Evolutionary conservation across 345 rosid genomes (phyloP).

Genomic region (Lepidium africanum): DNA sequence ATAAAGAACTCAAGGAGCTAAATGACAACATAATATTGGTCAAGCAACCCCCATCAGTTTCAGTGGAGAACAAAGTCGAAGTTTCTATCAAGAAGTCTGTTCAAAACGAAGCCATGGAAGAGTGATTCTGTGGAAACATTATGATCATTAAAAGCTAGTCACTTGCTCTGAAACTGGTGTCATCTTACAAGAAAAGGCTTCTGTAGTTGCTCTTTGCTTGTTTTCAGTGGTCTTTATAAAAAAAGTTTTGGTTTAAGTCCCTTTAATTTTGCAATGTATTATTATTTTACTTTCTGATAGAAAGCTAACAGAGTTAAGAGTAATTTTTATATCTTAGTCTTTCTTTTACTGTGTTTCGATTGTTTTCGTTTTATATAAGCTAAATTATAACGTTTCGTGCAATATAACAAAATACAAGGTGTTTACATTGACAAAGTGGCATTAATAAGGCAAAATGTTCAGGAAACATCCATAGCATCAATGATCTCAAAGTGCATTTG

Average conservation of each 20-base stretch:
- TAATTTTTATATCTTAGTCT: neutral
- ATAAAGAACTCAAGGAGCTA: conserved; percentile 37
- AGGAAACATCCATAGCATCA: conserved; percentile 57
- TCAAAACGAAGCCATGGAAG: conserved; percentile 68
- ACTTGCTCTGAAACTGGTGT: neutral
- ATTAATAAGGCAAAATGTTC: neutral
- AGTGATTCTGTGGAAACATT: conserved; percentile 31
- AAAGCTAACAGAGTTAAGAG: neutral
- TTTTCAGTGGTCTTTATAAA: neutral
- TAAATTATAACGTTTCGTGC: neutral
- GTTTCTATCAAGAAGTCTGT: conserved; percentile 34
- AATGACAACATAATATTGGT: conserved; percentile 33
- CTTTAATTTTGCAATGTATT: neutral
- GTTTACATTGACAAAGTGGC: neutral
- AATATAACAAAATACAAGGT: neutral
- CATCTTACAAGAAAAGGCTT: neutral
- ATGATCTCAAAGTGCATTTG: conserved; percentile 86
- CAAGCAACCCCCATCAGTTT: conserved; percentile 30
- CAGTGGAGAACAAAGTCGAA: conserved; percentile 46
- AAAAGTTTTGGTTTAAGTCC: neutral
- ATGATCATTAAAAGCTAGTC: neutral
- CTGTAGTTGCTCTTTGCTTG: neutral
- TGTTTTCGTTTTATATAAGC: neutral
- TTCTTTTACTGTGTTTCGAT: neutral
- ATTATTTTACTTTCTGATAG: neutral